Evolutionary conservation across 768 basidiomycete species (phyloP).

Genomic region (Panus rudis): DNA sequence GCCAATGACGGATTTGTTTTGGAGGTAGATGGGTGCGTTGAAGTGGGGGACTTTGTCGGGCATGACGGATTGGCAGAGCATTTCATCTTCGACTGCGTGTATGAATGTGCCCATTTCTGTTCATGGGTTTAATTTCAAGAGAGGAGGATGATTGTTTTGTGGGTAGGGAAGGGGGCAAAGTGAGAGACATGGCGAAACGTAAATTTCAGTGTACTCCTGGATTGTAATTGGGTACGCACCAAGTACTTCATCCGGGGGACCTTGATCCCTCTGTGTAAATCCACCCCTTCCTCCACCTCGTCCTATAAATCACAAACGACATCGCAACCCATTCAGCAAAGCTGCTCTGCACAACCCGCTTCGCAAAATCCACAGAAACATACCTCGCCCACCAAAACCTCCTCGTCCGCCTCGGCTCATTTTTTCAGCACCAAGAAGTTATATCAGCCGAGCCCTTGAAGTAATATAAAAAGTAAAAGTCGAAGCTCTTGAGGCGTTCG

Average conservation of each 20-base stretch:
- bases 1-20: slow-evolving; percentile 93
- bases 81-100: slow-evolving; percentile 96
- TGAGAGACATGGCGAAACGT: background rate
- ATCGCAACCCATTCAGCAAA: too few species aligned
- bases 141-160: slow-evolving; percentile 8
- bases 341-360: too few species aligned
- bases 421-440: slow-evolving; percentile 1
- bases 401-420: slow-evolving; percentile 50
- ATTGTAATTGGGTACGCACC: slow-evolving; percentile 36
- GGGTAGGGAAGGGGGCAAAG: background rate
- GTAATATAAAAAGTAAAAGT: background rate
- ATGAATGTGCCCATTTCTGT: slow-evolving; percentile 88
- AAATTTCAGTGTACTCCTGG: background rate
- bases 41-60: slow-evolving; percentile 95
- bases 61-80: slow-evolving; percentile 85
- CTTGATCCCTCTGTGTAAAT: slow-evolving; percentile 62
- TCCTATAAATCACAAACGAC: slow-evolving; percentile 29
- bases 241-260: slow-evolving; percentile 75
- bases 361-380: background rate
- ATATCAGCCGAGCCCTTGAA: background rate
- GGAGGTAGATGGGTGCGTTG: slow-evolving; percentile 96
- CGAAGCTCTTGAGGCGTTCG: background rate
- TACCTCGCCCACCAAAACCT: slow-evolving; percentile 47
- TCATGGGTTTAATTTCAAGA: background rate
- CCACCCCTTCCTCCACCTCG: slow-evolving; percentile 67